Conservation (phyloP, 352 stramenopile genomes). For the Phytophthora pistaciae region DNA sequence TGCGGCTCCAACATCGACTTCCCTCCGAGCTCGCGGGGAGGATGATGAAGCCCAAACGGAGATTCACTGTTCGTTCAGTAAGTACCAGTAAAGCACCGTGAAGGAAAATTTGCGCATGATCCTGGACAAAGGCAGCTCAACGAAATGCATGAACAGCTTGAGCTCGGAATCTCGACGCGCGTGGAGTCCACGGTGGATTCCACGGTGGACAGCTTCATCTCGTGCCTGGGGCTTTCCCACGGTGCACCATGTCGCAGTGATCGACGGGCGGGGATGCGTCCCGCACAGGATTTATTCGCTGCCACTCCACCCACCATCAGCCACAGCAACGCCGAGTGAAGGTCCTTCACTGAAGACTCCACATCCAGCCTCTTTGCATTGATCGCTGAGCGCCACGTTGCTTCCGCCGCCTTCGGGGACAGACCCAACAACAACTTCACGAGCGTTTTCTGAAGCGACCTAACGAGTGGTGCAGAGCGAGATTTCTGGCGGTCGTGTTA, state of each 20-base stretch:
- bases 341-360: background rate
- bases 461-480: conserved; percentile 19
- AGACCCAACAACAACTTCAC: background rate
- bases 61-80: background rate
- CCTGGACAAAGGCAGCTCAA: background rate
- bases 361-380: background rate
- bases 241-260: background rate
- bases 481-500: conserved; percentile 20
- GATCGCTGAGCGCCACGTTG: background rate
- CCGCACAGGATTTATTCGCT: background rate
- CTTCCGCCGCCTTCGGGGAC: background rate
- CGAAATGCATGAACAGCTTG: background rate
- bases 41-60: background rate
- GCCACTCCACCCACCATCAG: background rate
- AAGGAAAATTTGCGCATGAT: too few relatives aligned
- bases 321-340: background rate
- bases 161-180: too few relatives aligned
- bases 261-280: background rate
- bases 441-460: conserved; percentile 15
- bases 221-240: background rate
- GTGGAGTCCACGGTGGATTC: too few relatives aligned
- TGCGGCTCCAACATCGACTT: conserved; percentile 22
- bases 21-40: background rate
- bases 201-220: too few relatives aligned
- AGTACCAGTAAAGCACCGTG: background rate